A percentile compares a stretch with the other conserved stretches of the same genome.
phyloP scores from a whole-genome alignment of 2,329 filamentous ascomycete genomes.

The Fusarium neocosmosporiellum region DNA sequence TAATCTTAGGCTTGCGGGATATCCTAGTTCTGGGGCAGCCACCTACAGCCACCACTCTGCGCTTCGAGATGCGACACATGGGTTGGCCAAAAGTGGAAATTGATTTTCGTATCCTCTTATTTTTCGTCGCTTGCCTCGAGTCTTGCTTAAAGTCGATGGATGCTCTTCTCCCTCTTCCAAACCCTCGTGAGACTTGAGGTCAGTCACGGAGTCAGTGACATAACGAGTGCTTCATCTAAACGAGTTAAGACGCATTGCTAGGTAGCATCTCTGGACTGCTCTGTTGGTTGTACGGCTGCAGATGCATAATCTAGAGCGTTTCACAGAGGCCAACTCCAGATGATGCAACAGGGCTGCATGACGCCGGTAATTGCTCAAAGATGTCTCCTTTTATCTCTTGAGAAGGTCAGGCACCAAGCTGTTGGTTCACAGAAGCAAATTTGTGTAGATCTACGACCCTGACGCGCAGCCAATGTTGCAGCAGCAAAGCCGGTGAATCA shows the following conservation, averaged over 20 bases:
- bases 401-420: not conserved
- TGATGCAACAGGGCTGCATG: not conserved
- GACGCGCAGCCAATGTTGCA: not conserved
- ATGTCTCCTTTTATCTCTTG: not conserved
- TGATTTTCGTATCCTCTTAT: not conserved
- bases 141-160: not conserved
- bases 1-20: not conserved
- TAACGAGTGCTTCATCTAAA: not conserved
- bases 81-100: not conserved
- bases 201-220: not conserved
- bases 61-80: not conserved
- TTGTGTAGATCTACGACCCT: not conserved
- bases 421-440: not conserved
- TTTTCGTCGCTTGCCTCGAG: not conserved
- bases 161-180: not conserved
- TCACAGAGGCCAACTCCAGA: not conserved
- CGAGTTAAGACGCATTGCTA: not conserved
- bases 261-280: not conserved
- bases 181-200: not conserved
- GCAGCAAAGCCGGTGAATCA: not conserved
- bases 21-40: not conserved
- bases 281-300: not conserved
- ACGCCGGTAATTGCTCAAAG: not conserved
- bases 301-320: not conserved
- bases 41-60: not conserved